These are phyloP conservation scores for Trichaptum fuscoviolaceum DNA, from an alignment of 768 basidiomycete species.

Conservation along the genomic window DNA sequence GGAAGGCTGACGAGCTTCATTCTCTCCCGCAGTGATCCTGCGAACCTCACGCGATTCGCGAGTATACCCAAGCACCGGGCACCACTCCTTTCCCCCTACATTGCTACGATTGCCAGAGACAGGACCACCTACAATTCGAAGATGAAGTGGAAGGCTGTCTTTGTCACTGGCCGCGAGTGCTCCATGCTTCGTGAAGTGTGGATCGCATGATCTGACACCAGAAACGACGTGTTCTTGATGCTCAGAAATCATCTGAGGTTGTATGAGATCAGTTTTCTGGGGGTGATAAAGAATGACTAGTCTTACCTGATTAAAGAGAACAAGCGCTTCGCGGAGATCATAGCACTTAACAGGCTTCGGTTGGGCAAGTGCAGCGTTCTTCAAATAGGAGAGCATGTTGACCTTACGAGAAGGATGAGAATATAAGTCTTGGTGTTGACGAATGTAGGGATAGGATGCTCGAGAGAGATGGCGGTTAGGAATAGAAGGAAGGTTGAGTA, in stretches of 20 bases:
- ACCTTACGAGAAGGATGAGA: neutral
- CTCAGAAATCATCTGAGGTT: neutral
- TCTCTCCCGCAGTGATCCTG: no score
- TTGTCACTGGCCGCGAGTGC: neutral
- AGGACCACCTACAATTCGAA: neutral
- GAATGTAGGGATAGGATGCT: neutral
- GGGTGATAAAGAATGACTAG: neutral
- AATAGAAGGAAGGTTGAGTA: neutral
- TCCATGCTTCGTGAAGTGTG: neutral
- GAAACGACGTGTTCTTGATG: neutral
- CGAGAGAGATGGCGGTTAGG: neutral
- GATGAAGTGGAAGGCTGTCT: neutral
- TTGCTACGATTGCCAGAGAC: neutral
- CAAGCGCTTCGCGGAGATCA: neutral
- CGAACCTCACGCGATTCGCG: no score
- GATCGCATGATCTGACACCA: neutral
- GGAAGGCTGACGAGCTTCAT: no score
- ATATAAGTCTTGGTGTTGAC: neutral
- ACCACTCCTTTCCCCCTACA: neutral
- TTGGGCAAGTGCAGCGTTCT: neutral
- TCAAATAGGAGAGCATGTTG: neutral
- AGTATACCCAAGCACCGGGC: neutral
- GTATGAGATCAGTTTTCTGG: neutral
- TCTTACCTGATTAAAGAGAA: neutral
- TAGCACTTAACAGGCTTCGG: neutral